A percentile compares a stretch with the other conserved stretches of the same genome.
Evolutionary conservation across 176 grass and related monocot species (phyloP).

Genomic region (Aegilops sharonensis): DNA sequence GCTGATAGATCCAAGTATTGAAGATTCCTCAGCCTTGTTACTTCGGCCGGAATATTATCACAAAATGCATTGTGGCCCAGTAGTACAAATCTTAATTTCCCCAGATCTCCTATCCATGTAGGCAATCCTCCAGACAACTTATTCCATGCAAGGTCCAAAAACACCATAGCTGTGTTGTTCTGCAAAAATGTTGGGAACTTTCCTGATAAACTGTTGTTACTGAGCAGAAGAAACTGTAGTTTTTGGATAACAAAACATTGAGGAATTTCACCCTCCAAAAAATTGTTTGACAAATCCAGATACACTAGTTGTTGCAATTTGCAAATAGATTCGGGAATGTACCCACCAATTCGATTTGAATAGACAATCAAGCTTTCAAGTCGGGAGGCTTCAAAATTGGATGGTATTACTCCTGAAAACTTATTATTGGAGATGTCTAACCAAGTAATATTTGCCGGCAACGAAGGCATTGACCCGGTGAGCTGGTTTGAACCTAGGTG

Average conservation of each 20-base stretch:
- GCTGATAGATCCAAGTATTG: neutral
- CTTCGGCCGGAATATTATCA: neutral
- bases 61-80: neutral
- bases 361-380: neutral
- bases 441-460: neutral
- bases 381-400: neutral
- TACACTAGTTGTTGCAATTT: neutral
- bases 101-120: neutral
- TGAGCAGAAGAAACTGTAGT: neutral
- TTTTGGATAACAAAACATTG: neutral
- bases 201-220: conserved; percentile 37
- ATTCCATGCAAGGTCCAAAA: conserved; percentile 1
- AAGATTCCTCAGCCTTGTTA: neutral
- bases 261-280: conserved; percentile 23
- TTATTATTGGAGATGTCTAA: neutral
- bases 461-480: neutral
- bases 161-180: neutral
- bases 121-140: neutral
- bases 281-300: conserved; percentile 25
- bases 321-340: conserved; percentile 33
- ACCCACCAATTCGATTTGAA: conserved; percentile 26
- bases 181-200: conserved; percentile 15
- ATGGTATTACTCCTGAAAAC: neutral
- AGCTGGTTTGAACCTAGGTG: neutral
- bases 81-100: neutral